Evolutionary conservation across 1,284 basidiomycete species (phyloP).

Genomic region (Irpex sp.): DNA sequence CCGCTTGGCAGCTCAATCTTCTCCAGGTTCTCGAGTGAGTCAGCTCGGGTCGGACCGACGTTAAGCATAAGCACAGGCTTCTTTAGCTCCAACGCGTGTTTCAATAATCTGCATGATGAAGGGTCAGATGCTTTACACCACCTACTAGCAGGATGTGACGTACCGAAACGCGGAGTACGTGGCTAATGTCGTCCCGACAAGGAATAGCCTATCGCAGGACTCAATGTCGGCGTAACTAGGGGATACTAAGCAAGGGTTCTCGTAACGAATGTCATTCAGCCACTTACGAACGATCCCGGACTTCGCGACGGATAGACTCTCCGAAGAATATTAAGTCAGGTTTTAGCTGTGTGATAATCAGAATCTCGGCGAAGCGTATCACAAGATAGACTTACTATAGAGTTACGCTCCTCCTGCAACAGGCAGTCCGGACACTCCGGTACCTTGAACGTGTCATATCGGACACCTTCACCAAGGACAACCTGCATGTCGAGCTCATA

Average conservation of each 20-base stretch:
- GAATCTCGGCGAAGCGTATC: conserved; percentile 10
- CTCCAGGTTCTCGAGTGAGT: conserved; percentile 66
- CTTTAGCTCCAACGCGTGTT: conserved; percentile 68
- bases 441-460: conserved; percentile 75
- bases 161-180: conserved; percentile 90
- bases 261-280: not conserved
- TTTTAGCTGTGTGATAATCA: conserved; percentile 52
- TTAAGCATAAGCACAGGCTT: conserved; percentile 84
- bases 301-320: conserved; percentile 66
- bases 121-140: not conserved
- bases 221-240: conserved; percentile 61
- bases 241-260: not conserved
- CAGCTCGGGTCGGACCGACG: conserved; percentile 82
- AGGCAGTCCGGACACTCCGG: conserved; percentile 72
- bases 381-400: conserved; percentile 39
- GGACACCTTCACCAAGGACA: conserved; percentile 74
- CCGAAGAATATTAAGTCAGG: conserved; percentile 89
- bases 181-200: conserved; percentile 86
- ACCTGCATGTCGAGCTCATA: conserved; percentile 44
- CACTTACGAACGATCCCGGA: conserved; percentile 72
- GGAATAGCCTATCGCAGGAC: conserved; percentile 61
- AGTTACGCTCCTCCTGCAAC: conserved; percentile 47
- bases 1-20: conserved; percentile 77
- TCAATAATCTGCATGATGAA: conserved; percentile 57
- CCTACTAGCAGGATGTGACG: not conserved